phyloP scores from a whole-genome alignment of 768 basidiomycete genomes.

The Gyrodon lividus region DNA sequence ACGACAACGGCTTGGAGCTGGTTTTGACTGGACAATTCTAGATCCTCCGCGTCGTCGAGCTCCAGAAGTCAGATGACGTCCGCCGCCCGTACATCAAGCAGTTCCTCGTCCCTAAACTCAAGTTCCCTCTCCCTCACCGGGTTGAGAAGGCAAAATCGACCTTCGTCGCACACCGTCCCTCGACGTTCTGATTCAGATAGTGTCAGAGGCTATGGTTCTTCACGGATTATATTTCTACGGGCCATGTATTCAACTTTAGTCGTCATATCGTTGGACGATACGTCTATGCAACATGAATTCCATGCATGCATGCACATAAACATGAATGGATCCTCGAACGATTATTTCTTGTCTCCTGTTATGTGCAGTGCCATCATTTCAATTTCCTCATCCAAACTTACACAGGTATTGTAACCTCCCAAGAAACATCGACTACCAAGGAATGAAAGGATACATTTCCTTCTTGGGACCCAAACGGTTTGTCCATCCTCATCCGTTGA shows the following conservation, averaged over 20 bases:
- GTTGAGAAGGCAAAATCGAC: conserved; percentile 75
- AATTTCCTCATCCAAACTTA: no score
- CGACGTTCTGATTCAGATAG: conserved; percentile 55
- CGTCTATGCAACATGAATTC: conserved; percentile 16
- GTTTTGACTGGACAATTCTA: conserved; percentile 29
- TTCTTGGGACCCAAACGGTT: no score
- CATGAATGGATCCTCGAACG: neutral
- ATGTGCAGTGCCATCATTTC: no score
- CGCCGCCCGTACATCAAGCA: conserved; percentile 99
- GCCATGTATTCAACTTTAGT: conserved; percentile 14
- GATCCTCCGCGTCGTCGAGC: conserved; percentile 97
- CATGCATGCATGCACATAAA: conserved; percentile 5
- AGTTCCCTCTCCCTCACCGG: conserved; percentile 96
- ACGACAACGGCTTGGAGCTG: neutral
- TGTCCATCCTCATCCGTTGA: neutral
- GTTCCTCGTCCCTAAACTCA: conserved; percentile 84
- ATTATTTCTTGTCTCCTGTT: no score
- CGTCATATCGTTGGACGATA: conserved; percentile 3
- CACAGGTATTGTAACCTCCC: neutral
- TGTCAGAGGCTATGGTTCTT: neutral
- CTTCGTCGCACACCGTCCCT: conserved; percentile 76
- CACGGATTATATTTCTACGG: conserved; percentile 7
- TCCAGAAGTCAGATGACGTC: conserved; percentile 87
- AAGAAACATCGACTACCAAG: neutral
- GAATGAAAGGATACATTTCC: no score